phyloP scores from a whole-genome alignment of 2,329 filamentous ascomycete species.

The Exophiala lecanii-corni region DNA sequence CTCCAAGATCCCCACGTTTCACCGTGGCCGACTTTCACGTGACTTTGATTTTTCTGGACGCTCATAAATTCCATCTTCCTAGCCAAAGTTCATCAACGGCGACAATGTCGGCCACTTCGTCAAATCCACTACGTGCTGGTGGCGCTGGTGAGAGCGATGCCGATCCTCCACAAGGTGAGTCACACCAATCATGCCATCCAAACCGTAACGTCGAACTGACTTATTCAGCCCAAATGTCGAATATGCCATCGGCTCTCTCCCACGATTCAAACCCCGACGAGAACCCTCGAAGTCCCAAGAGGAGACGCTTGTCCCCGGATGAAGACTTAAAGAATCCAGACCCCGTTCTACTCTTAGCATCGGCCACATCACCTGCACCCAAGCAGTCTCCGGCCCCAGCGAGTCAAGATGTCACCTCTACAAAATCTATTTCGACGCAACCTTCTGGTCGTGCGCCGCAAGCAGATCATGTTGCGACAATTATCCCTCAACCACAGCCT shows the following conservation, averaged over 20 bases:
- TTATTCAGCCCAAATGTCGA: too few relatives aligned
- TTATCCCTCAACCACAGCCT: slow-evolving; percentile 4
- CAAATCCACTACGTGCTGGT: background rate
- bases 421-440: background rate
- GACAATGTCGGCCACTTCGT: background rate
- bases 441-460: background rate
- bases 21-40: too few relatives aligned
- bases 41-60: background rate
- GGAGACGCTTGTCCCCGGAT: slow-evolving; percentile 30
- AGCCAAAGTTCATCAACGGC: background rate
- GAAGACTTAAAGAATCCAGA: slow-evolving; percentile 25
- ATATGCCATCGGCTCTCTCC: too few relatives aligned
- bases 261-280: slow-evolving; percentile 7
- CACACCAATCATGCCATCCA: too few relatives aligned
- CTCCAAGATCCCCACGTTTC: background rate
- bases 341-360: background rate
- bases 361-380: background rate
- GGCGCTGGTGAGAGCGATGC: background rate
- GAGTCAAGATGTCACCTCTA: background rate
- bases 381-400: background rate
- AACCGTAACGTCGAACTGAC: too few relatives aligned
- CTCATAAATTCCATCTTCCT: background rate
- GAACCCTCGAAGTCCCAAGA: slow-evolving; percentile 23
- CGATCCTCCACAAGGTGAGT: too few relatives aligned
- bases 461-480: slow-evolving; percentile 3